Evolutionary conservation across 208 protist species (phyloP).

Genomic region (Trichomonas vaginalis): DNA sequence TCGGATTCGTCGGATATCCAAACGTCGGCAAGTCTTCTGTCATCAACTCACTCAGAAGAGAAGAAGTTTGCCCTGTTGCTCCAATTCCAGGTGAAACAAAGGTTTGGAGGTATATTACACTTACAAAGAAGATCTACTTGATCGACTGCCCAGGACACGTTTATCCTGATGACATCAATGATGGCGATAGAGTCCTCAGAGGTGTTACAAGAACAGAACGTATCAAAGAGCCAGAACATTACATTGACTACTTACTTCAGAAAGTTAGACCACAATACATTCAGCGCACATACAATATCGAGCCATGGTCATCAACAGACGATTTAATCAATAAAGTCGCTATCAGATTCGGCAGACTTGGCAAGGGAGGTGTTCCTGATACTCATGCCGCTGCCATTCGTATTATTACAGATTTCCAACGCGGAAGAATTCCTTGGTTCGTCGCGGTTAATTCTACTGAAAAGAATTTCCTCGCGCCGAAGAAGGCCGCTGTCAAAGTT

Average conservation of each 20-base stretch:
- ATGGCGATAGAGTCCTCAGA: slow-evolving; percentile 83
- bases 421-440: slow-evolving; percentile 17
- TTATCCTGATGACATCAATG: slow-evolving; percentile 56
- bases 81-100: slow-evolving; percentile 99
- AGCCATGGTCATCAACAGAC: slow-evolving; percentile 50
- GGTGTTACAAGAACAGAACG: slow-evolving; percentile 74
- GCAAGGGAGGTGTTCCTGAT: slow-evolving; percentile 13
- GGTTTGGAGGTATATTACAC: slow-evolving; percentile 96
- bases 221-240: slow-evolving; percentile 66
- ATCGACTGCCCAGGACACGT: slow-evolving; percentile 97
- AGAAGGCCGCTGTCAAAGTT: background rate
- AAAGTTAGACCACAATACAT: slow-evolving; percentile 82
- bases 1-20: slow-evolving; percentile 92
- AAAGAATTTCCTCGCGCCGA: background rate
- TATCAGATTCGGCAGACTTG: slow-evolving; percentile 27
- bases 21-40: slow-evolving; percentile 98
- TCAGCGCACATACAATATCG: slow-evolving; percentile 73
- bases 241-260: slow-evolving; percentile 71
- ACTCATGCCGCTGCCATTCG: background rate
- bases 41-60: slow-evolving; percentile 88
- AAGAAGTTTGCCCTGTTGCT: slow-evolving; percentile 86
- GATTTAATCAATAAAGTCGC: slow-evolving; percentile 91
- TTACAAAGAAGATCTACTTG: slow-evolving; percentile 89
- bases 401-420: background rate
- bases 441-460: background rate